These are phyloP conservation scores for Exutisphaerella laricina DNA, from an alignment of 2,329 filamentous ascomycete species.

Conservation along the genomic window DNA sequence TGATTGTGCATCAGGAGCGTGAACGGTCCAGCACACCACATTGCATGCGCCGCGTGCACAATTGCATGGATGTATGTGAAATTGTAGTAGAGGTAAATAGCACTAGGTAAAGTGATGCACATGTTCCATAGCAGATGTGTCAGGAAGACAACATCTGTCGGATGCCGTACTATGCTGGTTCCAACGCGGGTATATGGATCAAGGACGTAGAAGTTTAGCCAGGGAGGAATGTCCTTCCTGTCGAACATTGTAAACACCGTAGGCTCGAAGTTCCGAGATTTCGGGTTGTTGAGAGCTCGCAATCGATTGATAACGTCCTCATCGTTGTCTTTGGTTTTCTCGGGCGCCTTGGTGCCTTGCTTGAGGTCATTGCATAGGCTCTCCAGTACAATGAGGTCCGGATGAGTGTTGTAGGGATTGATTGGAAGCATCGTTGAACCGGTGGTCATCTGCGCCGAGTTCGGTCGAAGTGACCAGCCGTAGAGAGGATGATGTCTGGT, in stretches of 20 bases:
- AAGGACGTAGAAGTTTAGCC: conserved; percentile 48
- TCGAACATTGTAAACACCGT: conserved; percentile 51
- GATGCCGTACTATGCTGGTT: conserved; percentile 52
- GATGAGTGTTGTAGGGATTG: conserved; percentile 32
- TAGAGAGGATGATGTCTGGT: neutral
- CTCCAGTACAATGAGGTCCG: conserved; percentile 37
- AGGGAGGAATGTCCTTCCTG: conserved; percentile 39
- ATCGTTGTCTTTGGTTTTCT: neutral
- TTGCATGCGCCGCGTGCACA: conserved; percentile 58
- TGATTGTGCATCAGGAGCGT: conserved; percentile 79
- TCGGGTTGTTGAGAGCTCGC: conserved; percentile 41
- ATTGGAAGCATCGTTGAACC: neutral
- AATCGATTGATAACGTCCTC: neutral
- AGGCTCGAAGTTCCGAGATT: conserved; percentile 45
- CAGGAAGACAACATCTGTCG: conserved; percentile 70
- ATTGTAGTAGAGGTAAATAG: conserved; percentile 55
- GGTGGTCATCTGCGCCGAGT: neutral
- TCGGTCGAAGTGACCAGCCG: neutral
- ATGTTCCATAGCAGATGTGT: conserved; percentile 72
- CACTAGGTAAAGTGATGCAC: conserved; percentile 62
- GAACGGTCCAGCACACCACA: conserved; percentile 65
- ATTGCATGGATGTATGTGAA: conserved; percentile 65
- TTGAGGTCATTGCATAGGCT: conserved; percentile 32
- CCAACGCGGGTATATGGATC: conserved; percentile 55
- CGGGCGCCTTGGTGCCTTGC: neutral